Evolutionary conservation across 129 eudicot genomes (phyloP), one percentile per base, ranked within the genome.

Genomic region (Pittosporum tobira): DNA sequence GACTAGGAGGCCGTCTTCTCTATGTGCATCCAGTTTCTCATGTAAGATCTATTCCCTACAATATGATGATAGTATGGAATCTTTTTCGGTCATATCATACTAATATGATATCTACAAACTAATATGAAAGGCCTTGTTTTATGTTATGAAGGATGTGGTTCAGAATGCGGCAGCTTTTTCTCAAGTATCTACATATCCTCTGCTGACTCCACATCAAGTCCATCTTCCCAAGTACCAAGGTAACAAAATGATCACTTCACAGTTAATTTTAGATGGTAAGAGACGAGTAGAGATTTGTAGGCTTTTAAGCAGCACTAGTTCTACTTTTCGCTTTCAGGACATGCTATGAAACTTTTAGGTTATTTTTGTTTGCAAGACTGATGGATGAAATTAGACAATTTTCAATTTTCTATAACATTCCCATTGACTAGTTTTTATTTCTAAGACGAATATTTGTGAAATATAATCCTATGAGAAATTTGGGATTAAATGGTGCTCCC

Each of bases 201-300:
- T 76, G 27, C 29, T 82, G 37, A 62, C 91, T 60, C 79, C 81
- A 22, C 87, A 84, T 27, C 88, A 69, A 50, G 28, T 76, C 47
- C 84, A 81, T 71, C 67, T 74, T 62, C 76, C 83, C 36, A 85
- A 84, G 77, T 81, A 89, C 71, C 91, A 88, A 79, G 97, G 96
- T 88, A 64, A 36, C n/a, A n/a, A 36, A n/a, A 62, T n/a, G 3
- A 6, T 2, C 6, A 48, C 51, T 26, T 16, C 1, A 23, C 20
- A 16, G 37, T 43, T 36, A 57, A 46, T 45, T 1, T 24, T 36
- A 34, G 12, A 8, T 57, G n/a, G 34, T n/a, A n/a, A 28, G 12
- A n/a, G 22, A 18, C 51, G n/a, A n/a, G n/a, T 47, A 2, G 6
- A 3, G 23, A n/a, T 18, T 47, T 47, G 15, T 14, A 40, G n/a